Conservation (phyloP, 164 flowering plant genomes). For the Magnolia officinalis region DNA sequence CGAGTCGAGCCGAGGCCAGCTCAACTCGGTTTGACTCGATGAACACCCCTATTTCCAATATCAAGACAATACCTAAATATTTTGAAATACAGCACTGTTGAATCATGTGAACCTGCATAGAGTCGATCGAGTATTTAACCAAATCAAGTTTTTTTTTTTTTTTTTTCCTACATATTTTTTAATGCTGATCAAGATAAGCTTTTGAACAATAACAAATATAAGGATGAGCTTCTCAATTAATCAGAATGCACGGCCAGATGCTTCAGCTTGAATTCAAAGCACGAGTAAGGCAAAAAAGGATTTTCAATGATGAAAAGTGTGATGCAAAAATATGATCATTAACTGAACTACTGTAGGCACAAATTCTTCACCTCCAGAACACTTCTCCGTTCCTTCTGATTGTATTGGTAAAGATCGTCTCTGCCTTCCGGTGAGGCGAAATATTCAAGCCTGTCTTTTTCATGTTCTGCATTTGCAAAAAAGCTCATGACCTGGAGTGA, state of each 20-base stretch:
- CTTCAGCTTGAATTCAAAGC: neutral
- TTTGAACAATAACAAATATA: neutral
- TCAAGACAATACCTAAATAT: no score
- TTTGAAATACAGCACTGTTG: neutral
- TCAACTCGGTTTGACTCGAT: no score
- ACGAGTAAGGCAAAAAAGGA: neutral
- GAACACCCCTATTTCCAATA: no score
- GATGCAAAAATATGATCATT: neutral
- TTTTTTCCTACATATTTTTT: neutral
- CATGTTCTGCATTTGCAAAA: constrained; percentile 85
- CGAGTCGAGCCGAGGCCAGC: no score
- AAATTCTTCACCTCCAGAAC: constrained; percentile 70
- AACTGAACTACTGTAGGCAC: neutral
- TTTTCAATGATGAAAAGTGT: neutral
- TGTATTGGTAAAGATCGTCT: constrained; percentile 89
- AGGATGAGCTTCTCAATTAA: neutral
- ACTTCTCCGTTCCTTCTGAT: constrained; percentile 89
- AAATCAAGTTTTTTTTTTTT: neutral
- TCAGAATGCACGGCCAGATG: neutral
- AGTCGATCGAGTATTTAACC: neutral
- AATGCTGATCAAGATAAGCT: neutral
- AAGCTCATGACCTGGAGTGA: constrained; percentile 72
- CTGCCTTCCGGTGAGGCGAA: constrained; percentile 96
- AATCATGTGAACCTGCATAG: neutral
- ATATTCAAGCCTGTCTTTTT: constrained; percentile 90